phyloP scores from a whole-genome alignment of 139 green algal species.

The Tetraselmis chui region DNA sequence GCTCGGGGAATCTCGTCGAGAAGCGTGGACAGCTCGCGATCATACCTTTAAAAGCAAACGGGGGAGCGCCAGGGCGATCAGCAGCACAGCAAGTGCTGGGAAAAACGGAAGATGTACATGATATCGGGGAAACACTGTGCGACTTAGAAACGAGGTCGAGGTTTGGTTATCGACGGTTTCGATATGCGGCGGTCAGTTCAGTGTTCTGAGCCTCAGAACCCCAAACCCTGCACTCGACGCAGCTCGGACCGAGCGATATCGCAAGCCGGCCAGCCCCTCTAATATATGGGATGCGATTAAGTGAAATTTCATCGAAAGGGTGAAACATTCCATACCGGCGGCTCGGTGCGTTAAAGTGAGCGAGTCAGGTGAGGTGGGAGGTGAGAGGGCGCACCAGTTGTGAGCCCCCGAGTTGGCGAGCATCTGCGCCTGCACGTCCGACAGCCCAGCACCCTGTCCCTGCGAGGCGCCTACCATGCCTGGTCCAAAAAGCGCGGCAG shows the following conservation, averaged over 20 bases:
- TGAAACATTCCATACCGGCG: too few relatives aligned
- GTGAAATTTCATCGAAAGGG: background rate
- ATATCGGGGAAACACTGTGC: background rate
- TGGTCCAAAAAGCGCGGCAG: background rate
- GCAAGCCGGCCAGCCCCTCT: background rate
- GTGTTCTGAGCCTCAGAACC: background rate
- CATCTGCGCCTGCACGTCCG: background rate
- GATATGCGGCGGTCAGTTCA: too few relatives aligned
- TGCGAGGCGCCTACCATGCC: background rate
- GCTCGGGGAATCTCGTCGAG: constrained; percentile 76
- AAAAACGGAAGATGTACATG: background rate
- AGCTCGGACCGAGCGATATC: background rate
- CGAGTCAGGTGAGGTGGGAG: too few relatives aligned
- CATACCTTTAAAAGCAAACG: background rate
- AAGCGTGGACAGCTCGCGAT: constrained; percentile 58
- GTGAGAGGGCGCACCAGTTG: background rate
- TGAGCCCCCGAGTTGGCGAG: background rate
- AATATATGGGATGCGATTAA: background rate
- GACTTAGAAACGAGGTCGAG: too few relatives aligned
- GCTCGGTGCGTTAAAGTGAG: too few relatives aligned
- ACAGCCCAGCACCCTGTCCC: background rate
- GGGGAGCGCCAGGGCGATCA: too few relatives aligned
- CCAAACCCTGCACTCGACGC: background rate
- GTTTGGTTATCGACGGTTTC: too few relatives aligned
- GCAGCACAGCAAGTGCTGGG: too few relatives aligned